Evolutionary conservation across 169 alveolate genomes (phyloP).

Genomic region (Plasmodium blacklocki): DNA sequence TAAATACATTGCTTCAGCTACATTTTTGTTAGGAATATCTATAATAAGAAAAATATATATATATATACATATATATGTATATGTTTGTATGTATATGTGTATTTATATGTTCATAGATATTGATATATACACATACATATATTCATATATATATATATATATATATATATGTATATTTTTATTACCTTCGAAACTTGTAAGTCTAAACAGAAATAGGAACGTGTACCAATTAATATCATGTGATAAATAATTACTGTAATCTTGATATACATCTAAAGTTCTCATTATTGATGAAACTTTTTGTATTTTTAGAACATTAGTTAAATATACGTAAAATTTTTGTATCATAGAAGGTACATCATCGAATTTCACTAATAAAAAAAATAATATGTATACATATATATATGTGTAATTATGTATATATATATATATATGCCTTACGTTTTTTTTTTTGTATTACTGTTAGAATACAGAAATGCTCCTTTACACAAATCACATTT

Average conservation of each 20-base stretch:
- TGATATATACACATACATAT: no score
- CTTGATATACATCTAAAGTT: constrained; percentile 22
- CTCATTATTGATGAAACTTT: constrained; percentile 8
- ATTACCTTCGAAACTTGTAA: constrained; percentile 30
- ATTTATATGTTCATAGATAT: no score
- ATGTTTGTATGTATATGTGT: background rate
- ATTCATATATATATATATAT: no score
- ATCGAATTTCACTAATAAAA: no score
- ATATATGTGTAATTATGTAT: background rate
- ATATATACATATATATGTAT: background rate
- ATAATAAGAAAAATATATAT: background rate
- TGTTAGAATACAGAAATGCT: constrained; percentile 14
- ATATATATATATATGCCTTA: no score
- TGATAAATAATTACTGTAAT: constrained; percentile 26
- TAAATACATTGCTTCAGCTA: constrained; percentile 56
- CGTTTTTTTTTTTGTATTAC: background rate
- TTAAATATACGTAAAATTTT: constrained; percentile 21
- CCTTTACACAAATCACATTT: constrained; percentile 56
- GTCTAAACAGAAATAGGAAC: constrained; percentile 18
- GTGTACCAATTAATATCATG: constrained; percentile 46
- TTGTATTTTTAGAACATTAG: constrained; percentile 2
- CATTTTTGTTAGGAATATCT: constrained; percentile 29
- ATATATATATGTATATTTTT: background rate
- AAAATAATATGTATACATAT: no score
- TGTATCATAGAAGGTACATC: constrained; percentile 23